Evolutionary conservation across 768 basidiomycete genomes (phyloP).

Genomic region (Rhizopogon vulgaris): DNA sequence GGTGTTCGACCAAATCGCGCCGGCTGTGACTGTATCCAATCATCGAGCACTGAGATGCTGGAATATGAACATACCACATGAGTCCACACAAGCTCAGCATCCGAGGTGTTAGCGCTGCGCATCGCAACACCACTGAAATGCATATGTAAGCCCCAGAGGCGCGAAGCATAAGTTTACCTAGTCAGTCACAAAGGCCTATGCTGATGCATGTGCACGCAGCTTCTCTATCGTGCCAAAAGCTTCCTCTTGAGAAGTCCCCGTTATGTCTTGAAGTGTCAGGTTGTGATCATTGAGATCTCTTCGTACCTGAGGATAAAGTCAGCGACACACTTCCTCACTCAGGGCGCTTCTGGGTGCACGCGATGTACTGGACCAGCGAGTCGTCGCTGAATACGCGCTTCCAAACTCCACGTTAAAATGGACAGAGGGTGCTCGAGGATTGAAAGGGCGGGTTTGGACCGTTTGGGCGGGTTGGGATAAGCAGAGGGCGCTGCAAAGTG

Average conservation of each 20-base stretch:
- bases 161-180: conserved; percentile 35
- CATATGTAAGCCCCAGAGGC: conserved; percentile 33
- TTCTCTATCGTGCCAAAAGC: background rate
- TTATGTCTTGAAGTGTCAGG: too few relatives aligned
- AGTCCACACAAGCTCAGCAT: conserved; percentile 53
- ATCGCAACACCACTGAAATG: conserved; percentile 52
- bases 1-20: conserved; percentile 55
- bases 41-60: background rate
- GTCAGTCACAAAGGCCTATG: background rate
- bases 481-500: too few relatives aligned
- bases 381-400: too few relatives aligned
- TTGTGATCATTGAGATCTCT: too few relatives aligned
- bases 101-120: conserved; percentile 51
- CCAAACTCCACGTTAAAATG: too few relatives aligned
- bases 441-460: too few relatives aligned
- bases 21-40: conserved; percentile 31
- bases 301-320: too few relatives aligned
- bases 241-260: background rate
- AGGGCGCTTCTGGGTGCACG: too few relatives aligned
- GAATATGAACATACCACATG: conserved; percentile 39
- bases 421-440: too few relatives aligned
- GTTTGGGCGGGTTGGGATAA: too few relatives aligned
- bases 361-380: too few relatives aligned
- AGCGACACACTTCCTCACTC: too few relatives aligned
- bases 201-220: background rate